phyloP scores from a whole-genome alignment of 192 early-diverging fungal species.

The Endogone sp. region DNA sequence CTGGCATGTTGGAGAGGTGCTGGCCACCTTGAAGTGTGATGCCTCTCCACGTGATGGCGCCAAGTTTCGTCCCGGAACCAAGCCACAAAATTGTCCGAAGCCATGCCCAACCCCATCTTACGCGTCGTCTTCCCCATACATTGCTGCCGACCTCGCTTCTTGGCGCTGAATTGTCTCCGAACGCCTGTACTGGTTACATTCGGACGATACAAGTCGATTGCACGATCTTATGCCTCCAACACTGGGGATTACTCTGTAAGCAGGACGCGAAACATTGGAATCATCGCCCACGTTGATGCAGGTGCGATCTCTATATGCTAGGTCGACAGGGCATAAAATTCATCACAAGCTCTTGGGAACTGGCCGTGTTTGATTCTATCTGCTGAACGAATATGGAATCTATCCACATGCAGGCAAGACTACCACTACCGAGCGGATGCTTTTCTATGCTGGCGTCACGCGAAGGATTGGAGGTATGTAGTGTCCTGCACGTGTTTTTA shows the following conservation, averaged over 20 bases:
- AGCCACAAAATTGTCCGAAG: slow-evolving; percentile 4
- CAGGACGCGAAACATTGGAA: slow-evolving; percentile 81
- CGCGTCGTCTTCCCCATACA: not conserved
- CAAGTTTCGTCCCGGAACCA: not conserved
- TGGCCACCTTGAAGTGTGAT: not conserved
- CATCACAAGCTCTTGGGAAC: not conserved
- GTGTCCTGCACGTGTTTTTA: not conserved
- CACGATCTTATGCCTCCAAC: not conserved
- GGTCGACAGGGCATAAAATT: not conserved
- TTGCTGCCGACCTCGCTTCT: not conserved
- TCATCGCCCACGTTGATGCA: slow-evolving; percentile 97
- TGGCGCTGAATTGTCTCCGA: too few relatives aligned
- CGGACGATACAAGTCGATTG: not conserved
- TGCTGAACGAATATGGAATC: not conserved
- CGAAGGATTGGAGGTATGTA: slow-evolving; percentile 75
- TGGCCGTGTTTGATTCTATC: too few relatives aligned
- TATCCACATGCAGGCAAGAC: slow-evolving; percentile 60
- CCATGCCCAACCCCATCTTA: not conserved
- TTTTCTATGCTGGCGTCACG: slow-evolving; percentile 92
- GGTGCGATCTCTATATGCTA: slow-evolving; percentile 42
- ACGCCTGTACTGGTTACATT: too few relatives aligned
- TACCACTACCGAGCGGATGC: slow-evolving; percentile 97
- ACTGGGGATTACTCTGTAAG: slow-evolving; percentile 31
- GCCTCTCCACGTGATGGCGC: not conserved
- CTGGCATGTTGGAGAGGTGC: not conserved